These are phyloP conservation scores for Striga hermonthica DNA, from an alignment of 305 asterid genomes.

Conservation along the genomic window DNA sequence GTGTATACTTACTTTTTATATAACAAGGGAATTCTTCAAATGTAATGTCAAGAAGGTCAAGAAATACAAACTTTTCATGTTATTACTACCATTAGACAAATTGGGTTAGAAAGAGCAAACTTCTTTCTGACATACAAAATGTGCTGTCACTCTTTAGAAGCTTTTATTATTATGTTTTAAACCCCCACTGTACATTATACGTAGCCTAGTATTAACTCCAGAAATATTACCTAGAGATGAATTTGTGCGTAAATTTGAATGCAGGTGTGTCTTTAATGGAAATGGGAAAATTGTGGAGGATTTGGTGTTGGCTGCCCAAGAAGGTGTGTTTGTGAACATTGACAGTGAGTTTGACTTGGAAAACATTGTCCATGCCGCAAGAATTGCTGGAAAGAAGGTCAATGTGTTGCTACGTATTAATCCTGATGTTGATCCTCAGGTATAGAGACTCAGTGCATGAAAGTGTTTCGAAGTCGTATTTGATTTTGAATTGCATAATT, in stretches of 20 bases:
- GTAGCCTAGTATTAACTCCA: neutral
- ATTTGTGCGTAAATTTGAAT: constrained; percentile 7
- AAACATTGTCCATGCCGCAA: constrained; percentile 76
- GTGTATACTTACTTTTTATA: too few species aligned
- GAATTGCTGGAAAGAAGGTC: constrained; percentile 74
- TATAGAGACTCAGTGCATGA: constrained; percentile 30
- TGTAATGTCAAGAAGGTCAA: neutral
- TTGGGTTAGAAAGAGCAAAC: neutral
- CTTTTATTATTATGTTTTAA: constrained; percentile 3
- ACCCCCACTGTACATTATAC: neutral
- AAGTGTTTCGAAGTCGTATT: neutral
- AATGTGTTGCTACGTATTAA: constrained; percentile 86
- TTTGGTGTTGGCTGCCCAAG: constrained; percentile 83
- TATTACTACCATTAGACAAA: neutral
- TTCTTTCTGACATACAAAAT: neutral
- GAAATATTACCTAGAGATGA: constrained; percentile 4
- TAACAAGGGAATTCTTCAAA: neutral
- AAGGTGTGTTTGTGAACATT: constrained; percentile 80
- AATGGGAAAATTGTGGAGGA: constrained; percentile 88
- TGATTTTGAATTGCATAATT: neutral
- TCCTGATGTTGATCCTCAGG: constrained; percentile 99
- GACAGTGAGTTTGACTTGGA: constrained; percentile 95
- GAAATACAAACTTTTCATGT: neutral
- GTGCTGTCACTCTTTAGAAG: constrained; percentile 1
- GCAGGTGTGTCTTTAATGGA: constrained; percentile 91